Evolutionary conservation across 148 eudicot species (phyloP).

Genomic region (Nepenthes gracilis): DNA sequence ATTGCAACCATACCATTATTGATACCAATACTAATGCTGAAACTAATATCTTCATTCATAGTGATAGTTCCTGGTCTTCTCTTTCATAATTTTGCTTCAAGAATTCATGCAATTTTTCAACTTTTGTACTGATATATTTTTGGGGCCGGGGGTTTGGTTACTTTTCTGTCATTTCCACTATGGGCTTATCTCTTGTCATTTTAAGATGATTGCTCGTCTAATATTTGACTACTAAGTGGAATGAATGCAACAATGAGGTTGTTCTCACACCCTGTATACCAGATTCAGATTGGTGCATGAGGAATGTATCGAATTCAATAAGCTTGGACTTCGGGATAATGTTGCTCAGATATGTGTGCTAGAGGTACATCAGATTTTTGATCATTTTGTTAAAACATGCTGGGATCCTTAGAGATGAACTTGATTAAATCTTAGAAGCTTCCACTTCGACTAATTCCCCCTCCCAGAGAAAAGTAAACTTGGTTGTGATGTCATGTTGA

Average conservation of each 20-base stretch:
- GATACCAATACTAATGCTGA: too few species aligned
- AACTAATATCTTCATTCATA: too few species aligned
- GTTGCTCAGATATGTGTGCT: constrained; percentile 97
- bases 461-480: not conserved
- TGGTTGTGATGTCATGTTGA: not conserved
- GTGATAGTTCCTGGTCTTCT: too few species aligned
- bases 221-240: not conserved
- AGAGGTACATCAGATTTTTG: constrained; percentile 43
- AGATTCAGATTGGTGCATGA: constrained; percentile 87
- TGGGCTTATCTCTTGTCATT: not conserved
- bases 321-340: constrained; percentile 89
- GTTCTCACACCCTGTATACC: not conserved
- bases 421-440: not conserved
- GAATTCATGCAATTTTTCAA: too few species aligned
- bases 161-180: too few species aligned
- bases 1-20: too few species aligned
- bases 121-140: too few species aligned
- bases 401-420: not conserved
- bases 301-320: constrained; percentile 72
- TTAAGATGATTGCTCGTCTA: not conserved
- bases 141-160: too few species aligned
- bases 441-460: too few species aligned
- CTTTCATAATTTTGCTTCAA: too few species aligned
- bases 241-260: not conserved
- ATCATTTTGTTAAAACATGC: not conserved